These are phyloP conservation scores for Ricinus communis DNA, from an alignment of 345 rosid species.

Conservation along the genomic window DNA sequence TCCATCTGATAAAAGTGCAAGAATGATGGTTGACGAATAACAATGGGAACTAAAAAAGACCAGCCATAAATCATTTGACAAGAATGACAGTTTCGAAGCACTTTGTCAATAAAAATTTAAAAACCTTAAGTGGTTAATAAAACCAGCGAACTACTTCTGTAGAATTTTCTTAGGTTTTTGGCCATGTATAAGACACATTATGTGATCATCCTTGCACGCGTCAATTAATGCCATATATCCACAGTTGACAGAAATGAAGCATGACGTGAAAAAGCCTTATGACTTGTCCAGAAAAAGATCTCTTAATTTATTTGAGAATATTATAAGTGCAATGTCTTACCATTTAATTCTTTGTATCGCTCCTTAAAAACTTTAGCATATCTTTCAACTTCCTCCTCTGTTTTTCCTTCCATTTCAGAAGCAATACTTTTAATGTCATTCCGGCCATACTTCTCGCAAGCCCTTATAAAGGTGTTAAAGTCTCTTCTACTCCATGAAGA, in stretches of 20 bases:
- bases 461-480: slow-evolving; percentile 81
- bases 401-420: slow-evolving; percentile 93
- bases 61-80: neutral
- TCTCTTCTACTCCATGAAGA: slow-evolving; percentile 98
- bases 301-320: neutral
- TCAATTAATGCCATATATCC: neutral
- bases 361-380: slow-evolving; percentile 84
- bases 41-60: neutral
- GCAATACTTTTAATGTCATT: slow-evolving; percentile 77
- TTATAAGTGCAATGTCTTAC: slow-evolving; percentile 27
- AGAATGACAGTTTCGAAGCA: neutral
- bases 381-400: slow-evolving; percentile 89
- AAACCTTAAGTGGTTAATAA: neutral
- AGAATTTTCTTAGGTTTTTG: neutral
- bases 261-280: neutral
- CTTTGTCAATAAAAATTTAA: neutral
- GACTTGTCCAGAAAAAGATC: neutral
- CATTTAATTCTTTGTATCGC: slow-evolving; percentile 84
- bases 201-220: neutral
- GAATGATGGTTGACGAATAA: neutral
- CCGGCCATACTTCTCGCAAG: slow-evolving; percentile 97
- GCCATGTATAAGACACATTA: neutral
- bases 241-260: neutral
- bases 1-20: neutral
- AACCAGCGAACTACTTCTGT: neutral